Evolutionary conservation across 257 asterid genomes (phyloP), one percentile per base, ranked within the genome.

Genomic region (Solanum clarkiae): DNA sequence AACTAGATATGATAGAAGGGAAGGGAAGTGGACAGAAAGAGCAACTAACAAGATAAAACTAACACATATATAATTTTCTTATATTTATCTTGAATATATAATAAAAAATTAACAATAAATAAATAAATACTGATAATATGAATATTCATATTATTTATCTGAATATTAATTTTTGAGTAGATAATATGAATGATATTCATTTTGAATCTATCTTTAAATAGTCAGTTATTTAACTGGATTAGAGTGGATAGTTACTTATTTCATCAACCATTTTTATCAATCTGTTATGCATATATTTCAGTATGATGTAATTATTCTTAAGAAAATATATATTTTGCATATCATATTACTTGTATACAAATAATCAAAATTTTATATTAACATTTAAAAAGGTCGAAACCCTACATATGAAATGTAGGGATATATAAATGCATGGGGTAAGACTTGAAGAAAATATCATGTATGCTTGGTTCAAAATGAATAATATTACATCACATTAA

Each of bases 371-470:
- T 6, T 0, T 10, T 60, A n/a, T 0, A 10, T 4, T 10, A 26
- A n/a, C 0, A 10, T 32, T n/a, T 13, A 0, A 60, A n/a, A 60
- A n/a, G 15, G n/a, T 0, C 68, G 1, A 1, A 60, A 60, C 22
- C 4, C 1, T 10, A 4, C 4, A n/a, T 60, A 10, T 60, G 8
- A n/a, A 8, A 1, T 20, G 2, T 8, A 18, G 24, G 11, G 12
- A 56, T 56, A 18, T 4, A 3, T 18, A 8, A 4, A 57, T 18
- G 13, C 7, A 55, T 57, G 26, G 1, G 14, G 66, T 59, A 13
- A 59, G 4, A 20, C 4, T 10, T 59, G 0, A 1, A 8, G 2
- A 4, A 9, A 4, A 9, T 3, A 4, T 20, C 2, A 4, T 20
- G 29, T 1, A 57, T 4, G 14, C 13, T 57, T 59, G 14, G 10